These are phyloP conservation scores for Carpinus viminea DNA, from an alignment of 306 rosid genomes.

Conservation along the genomic window DNA sequence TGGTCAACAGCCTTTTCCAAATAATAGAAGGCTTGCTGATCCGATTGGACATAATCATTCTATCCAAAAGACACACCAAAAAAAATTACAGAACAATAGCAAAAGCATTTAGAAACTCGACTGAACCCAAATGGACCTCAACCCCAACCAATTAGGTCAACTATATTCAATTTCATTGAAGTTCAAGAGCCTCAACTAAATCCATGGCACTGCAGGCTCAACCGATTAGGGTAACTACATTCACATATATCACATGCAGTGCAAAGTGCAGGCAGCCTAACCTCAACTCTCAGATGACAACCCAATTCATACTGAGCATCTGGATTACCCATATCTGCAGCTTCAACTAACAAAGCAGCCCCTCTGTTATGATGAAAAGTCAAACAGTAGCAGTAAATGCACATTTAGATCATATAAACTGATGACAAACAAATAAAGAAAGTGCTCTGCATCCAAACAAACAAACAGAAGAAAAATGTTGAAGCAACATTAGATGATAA, in stretches of 20 bases:
- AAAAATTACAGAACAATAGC: neutral
- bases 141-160: neutral
- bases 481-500: neutral
- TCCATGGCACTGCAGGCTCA: neutral
- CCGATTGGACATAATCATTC: slow-evolving; percentile 81
- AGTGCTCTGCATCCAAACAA: neutral
- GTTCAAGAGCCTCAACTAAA: neutral
- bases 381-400: neutral
- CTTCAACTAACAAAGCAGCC: slow-evolving; percentile 85
- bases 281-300: slow-evolving; percentile 83
- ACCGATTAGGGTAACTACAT: neutral
- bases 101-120: neutral
- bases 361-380: slow-evolving; percentile 52
- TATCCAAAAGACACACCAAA: slow-evolving; percentile 28
- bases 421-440: neutral
- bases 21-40: slow-evolving; percentile 90
- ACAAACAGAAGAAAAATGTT: neutral
- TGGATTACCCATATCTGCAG: slow-evolving; percentile 89
- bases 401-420: neutral
- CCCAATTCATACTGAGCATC: slow-evolving; percentile 92
- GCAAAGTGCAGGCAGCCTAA: slow-evolving; percentile 31
- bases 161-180: neutral
- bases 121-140: neutral
- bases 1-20: slow-evolving; percentile 94
- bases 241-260: slow-evolving; percentile 3